phyloP scores from a whole-genome alignment of 1,284 basidiomycete genomes.

The Leccinum angustisporum region DNA sequence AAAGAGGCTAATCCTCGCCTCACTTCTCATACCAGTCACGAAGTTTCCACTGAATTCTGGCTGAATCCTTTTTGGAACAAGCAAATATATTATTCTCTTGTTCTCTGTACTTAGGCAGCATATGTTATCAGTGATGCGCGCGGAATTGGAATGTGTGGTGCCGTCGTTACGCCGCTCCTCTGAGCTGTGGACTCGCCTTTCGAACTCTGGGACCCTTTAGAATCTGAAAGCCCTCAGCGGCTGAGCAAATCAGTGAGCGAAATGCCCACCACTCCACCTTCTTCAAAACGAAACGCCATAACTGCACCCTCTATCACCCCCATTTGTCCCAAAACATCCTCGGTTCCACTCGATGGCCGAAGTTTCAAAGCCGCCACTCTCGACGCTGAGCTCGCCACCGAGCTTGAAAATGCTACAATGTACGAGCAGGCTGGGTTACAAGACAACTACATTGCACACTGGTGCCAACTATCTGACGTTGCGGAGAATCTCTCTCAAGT shows the following conservation, averaged over 20 bases:
- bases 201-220: not conserved
- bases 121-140: not conserved
- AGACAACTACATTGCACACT: not conserved
- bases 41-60: not conserved
- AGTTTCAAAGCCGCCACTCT: not conserved
- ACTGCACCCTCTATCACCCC: not conserved
- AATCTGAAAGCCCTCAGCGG: no score
- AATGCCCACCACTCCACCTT: not conserved
- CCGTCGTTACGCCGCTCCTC: not conserved
- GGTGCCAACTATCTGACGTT: not conserved
- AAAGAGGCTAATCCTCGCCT: not conserved
- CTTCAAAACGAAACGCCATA: not conserved
- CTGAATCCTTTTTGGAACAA: not conserved
- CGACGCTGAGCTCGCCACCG: not conserved
- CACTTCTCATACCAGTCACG: not conserved
- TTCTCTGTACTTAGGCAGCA: not conserved
- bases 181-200: no score
- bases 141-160: not conserved
- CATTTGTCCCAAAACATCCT: not conserved
- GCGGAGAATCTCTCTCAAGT: not conserved
- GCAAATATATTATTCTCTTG: not conserved
- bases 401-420: not conserved
- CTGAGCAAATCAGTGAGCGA: no score
- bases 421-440: not conserved
- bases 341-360: not conserved